Base-by-base conservation (phyloP, 306 rosid genomes). In the Cucumis cinereus region DNA sequence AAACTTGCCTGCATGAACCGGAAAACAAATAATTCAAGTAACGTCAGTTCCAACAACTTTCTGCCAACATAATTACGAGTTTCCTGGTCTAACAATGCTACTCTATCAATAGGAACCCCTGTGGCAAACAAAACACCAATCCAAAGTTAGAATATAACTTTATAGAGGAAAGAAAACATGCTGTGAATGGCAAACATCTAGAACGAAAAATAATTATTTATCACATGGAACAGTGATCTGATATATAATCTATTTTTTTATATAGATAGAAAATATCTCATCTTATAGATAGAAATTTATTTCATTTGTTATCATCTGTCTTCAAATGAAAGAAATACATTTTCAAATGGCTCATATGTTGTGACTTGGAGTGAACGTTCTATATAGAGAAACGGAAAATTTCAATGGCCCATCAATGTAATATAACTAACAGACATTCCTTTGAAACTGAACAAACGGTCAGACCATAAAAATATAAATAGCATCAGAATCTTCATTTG, bases 21-120 rank as follows among this genome's bases (percentile, higher is more conserved):
- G 79, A 87, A 94, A 78, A 75, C 87, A 81, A 89, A 92, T 77
- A 91, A 83, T 87, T 94, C 98, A 85, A 47, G 73, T 85, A 94
- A 85, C 58, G 97, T 90, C 79, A 91, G 94, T 83, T 90, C 95
- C 80, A 94, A 86, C 83, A 94, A 83, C 85, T 86, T 94, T 58
- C 72, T 88, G 80, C 97, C 98, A 80, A 94, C 84, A 88, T 81
- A 84, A 83, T 91, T 88, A 56, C 98, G 96, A 68, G 95, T 92
- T 83, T 90, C 90, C 86, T 91, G 97, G 88, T 83, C 83, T 82
- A 89, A 77, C 63, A 83, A 82, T 41, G 96, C 96, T 78, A 94
- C 98, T 90, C 87, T 87, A 82, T 94, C 98, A 77, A 94, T 82
- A 54, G 98, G 87, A 81, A 94, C 83, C 77, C 98, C 98, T 94